Base-by-base conservation (phyloP, 306 rosid species). In the Castanea crenata region DNA sequence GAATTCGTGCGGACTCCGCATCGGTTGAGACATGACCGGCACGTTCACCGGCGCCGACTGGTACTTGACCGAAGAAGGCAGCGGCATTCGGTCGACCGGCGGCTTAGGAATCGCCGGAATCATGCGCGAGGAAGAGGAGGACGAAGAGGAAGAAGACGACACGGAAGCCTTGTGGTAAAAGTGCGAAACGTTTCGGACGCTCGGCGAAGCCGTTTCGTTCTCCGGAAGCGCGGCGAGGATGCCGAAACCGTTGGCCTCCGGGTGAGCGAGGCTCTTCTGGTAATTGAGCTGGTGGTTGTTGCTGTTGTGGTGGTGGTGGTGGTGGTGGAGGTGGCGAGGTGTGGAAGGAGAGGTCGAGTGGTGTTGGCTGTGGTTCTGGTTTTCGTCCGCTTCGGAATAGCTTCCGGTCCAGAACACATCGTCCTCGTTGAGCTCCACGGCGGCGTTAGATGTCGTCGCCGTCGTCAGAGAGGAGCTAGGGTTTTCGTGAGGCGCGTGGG, bases 201-300 rank as follows among this genome's bases (percentile, higher is more conserved):
- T 84, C 11, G 79, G 74, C 6, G 54, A 49, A 49, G 90, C 63
- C 11, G 85, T 61, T 65, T 91, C 89, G 56, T 85, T 81, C 71
- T 89, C 97, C 16, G 98, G 92, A 15, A 90, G 85, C 14, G 91
- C 95, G 31, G 98, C 95, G 68, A 89, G 98, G 86, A 93, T 89
- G n/a, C 97, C 98, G 81, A 88, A 93, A 11, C 87, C 31, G 54
- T 49, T 49, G 54, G 46, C 11, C 62, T 90, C 92, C 1, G 86
- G 78, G 3, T 81, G 81, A 0, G 84, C 73, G 55, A 85, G 81
- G 29, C 78, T 83, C 73, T 85, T 89, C 76, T 63, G 83, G 57
- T 58, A 71, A 64, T 71, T 77, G 32, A 27, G 29, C 44, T 55
- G 80, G 64, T 11, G 58, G 79, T 76, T 85, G 25, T 57, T 62